Conservation (phyloP, 2,329 filamentous ascomycete genomes). For the Shiraia bambusicola region DNA sequence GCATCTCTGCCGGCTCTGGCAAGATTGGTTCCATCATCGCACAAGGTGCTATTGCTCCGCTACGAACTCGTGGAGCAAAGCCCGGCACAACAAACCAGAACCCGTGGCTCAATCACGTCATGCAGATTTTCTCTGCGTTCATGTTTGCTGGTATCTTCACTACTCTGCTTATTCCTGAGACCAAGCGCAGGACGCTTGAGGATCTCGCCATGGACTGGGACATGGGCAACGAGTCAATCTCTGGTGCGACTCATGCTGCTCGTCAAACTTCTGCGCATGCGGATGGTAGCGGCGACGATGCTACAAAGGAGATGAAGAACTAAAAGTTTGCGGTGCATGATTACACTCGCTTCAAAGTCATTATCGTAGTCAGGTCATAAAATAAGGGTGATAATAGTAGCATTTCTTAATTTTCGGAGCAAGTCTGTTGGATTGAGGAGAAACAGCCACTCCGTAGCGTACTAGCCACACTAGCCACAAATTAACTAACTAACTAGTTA, state of each 20-base stretch:
- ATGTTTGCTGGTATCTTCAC: conserved; percentile 72
- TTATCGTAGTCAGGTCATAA: too few relatives aligned
- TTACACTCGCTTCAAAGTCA: too few relatives aligned
- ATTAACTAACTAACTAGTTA: too few relatives aligned
- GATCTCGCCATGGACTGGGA: conserved; percentile 56
- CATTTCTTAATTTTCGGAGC: too few relatives aligned
- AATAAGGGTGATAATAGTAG: too few relatives aligned
- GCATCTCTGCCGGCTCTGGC: conserved; percentile 52
- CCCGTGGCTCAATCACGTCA: conserved; percentile 71
- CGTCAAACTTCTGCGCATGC: conserved; percentile 12
- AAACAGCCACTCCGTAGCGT: too few relatives aligned
- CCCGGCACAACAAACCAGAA: conserved; percentile 40
- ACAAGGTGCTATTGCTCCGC: conserved; percentile 51
- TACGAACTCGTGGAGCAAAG: conserved; percentile 54
- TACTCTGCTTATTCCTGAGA: conserved; percentile 73
- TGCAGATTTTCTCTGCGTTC: conserved; percentile 77
- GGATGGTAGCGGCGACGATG: conserved; percentile 27
- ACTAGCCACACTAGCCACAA: too few relatives aligned
- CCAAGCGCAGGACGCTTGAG: conserved; percentile 73
- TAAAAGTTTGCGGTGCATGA: conserved; percentile 1
- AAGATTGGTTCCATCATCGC: conserved; percentile 54
- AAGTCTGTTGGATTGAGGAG: too few relatives aligned
- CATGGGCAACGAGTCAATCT: conserved; percentile 38
- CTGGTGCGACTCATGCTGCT: conserved; percentile 19
- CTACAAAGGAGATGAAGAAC: conserved; percentile 7